Base-by-base conservation (phyloP, 1,284 basidiomycete species). In the Volvariella volvacea region DNA sequence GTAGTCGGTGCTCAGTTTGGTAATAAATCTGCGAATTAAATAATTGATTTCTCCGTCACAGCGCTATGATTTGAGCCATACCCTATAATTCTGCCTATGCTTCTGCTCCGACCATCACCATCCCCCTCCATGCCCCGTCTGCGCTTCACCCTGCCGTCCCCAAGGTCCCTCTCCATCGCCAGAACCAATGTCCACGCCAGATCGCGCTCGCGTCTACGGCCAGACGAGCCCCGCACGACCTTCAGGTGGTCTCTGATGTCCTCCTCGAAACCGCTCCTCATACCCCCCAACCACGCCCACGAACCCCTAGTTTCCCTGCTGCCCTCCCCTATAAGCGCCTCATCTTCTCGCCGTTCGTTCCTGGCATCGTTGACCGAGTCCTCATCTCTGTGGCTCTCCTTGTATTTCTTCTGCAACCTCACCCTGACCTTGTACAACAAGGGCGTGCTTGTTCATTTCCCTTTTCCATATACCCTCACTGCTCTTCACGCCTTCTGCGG, bases 371-470 rank as follows among this genome's bases (percentile, higher is more conserved):
- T n/a, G 12, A 12, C 25, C 19, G 43, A 59, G 25, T 63, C 62
- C 1, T 56, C 56, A 3, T 30, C 63, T 0, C 65, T 73, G 47
- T 92, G 89, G 88, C 73, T 95, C 15, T 56, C 62, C 8, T 68
- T 91, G 47, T 96, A 95, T 69, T 94, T 97, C 56, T 65, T 70
- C 48, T 87, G 94, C 74, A 96, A 96, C 63, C 80, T 97, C 25
- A 76, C 77, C 4, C 76, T 96, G 50, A 96, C 93, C 1, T 68
- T 97, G 34, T 94, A 91, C 67, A 96, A 96, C 77, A 96, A 97
- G 66, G 71, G 80, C 34, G 83, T 96, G 8, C 78, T 96, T 47
- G 82, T 88, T 43, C 78, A 76, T 45, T 96, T 96, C 61, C 93
- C 93, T 0, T 96, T 91, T 58, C 92, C 93, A 3, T 96, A 94